Evolutionary conservation across 2,329 filamentous ascomycete genomes (phyloP), one percentile per base, ranked within the genome.

Genomic region (Graphilbum ipis-grandicollis): DNA sequence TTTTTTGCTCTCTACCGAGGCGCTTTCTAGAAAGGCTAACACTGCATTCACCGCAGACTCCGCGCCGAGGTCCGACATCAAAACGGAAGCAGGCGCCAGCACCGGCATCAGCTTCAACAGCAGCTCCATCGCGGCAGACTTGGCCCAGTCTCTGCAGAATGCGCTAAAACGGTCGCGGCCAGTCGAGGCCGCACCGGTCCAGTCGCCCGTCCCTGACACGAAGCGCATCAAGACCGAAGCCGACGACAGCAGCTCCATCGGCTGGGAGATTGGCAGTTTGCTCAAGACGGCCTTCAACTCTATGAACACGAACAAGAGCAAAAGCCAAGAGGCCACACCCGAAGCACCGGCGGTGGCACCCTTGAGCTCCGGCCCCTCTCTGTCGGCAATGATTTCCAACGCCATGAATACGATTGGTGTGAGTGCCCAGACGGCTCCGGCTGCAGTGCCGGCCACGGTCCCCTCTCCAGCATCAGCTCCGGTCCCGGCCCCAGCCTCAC

Each of bases 221-320:
- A 54, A 54, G 36, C 46, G 50, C 17, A 33, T 42, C 25, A 52
- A 48, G 41, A 45, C 39, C 18, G 49, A 50, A 19, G 37, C 42
- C 18, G 9, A 19, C 5, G 31, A 41, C 30, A 29, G 31, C 22
- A 23, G 17, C 3, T 17, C 36, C 17, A 30, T 41, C 9, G 43
- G 36, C 29, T 42, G 46, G 31, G 51, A 54, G 36, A 43, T 55
- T n/a, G 50, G 43, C 1, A 47, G 46, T 18, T 47, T 53, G 42
- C 43, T 55, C 17, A 44, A 49, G 41, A 46, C 45, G 31, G 52
- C 52, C 4, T 46, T 55, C 17, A 51, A 47, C 14, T 30, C 31
- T 13, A 33, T 37, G 25, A 30, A 37, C 10, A 7, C 29, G 13
- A 31, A 9, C n/a, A 7, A 18, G 29, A 6, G 5, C n/a, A 17